Evolutionary conservation across 2,329 filamentous ascomycete genomes (phyloP).

Genomic region (Sporothrix protearum): DNA sequence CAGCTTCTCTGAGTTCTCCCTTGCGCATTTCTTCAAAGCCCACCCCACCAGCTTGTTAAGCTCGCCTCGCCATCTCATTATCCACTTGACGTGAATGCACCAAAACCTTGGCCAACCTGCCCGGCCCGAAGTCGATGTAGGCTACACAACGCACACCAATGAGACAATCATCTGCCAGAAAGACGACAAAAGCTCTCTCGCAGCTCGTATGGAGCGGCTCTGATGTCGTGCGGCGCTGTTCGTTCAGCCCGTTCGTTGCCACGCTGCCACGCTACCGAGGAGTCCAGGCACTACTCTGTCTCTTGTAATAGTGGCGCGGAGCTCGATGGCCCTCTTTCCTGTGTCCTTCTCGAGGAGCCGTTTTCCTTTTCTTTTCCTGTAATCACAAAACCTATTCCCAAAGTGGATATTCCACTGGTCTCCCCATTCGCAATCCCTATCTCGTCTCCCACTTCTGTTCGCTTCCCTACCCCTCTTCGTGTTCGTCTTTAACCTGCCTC

Average conservation of each 20-base stretch:
- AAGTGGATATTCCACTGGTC: neutral
- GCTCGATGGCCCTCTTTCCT: neutral
- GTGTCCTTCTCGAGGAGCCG: neutral
- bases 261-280: neutral
- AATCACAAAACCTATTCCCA: neutral
- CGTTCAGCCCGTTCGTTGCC: neutral
- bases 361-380: neutral
- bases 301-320: neutral
- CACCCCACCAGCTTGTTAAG: neutral
- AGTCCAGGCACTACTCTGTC: no score
- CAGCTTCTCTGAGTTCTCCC: neutral
- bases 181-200: neutral
- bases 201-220: neutral
- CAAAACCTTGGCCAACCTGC: neutral
- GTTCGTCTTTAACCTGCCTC: neutral
- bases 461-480: neutral
- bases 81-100: neutral
- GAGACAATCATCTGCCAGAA: conserved; percentile 6
- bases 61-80: neutral
- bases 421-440: neutral
- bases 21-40: neutral
- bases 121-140: neutral
- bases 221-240: neutral
- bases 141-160: neutral
- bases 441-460: neutral